Evolutionary conservation across 75 land plant genomes (phyloP).

Genomic region (Sequoiadendron giganteum): DNA sequence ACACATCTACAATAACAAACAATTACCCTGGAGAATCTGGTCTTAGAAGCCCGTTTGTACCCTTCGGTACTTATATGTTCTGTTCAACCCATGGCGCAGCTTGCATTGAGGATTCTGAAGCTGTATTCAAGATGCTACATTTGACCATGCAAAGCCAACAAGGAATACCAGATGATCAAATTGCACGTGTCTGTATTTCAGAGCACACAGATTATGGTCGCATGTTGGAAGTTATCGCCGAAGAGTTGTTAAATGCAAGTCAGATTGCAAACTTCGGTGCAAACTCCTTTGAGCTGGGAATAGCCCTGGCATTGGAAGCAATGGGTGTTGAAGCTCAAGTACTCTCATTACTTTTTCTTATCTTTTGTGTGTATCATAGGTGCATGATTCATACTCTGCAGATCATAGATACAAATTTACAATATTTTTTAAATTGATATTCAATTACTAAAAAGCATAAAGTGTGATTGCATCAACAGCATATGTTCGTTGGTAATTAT

Average conservation of each 20-base stretch:
- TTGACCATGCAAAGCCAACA: not conserved
- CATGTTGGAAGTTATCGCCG: not conserved
- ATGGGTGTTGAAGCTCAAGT: not conserved
- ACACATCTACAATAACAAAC: not conserved
- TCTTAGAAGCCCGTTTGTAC: constrained; percentile 46
- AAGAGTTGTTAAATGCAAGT: not conserved
- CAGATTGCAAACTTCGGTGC: not conserved
- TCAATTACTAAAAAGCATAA: no score
- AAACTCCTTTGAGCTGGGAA: not conserved
- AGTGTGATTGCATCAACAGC: no score
- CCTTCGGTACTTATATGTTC: constrained; percentile 55
- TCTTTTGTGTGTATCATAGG: not conserved
- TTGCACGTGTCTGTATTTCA: not conserved
- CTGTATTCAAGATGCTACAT: constrained; percentile 48
- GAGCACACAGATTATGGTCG: not conserved
- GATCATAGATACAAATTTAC: not conserved
- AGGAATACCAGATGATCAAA: not conserved
- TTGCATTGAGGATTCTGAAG: constrained; percentile 36
- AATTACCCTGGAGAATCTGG: not conserved
- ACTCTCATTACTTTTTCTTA: not conserved
- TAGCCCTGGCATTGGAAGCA: not conserved
- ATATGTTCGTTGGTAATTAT: no score
- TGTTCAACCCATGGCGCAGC: constrained; percentile 28
- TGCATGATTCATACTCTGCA: not conserved
- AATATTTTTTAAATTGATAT: no score